Evolutionary conservation across 2,329 filamentous ascomycete genomes (phyloP).

Genomic region (Cladosporium halotolerans): DNA sequence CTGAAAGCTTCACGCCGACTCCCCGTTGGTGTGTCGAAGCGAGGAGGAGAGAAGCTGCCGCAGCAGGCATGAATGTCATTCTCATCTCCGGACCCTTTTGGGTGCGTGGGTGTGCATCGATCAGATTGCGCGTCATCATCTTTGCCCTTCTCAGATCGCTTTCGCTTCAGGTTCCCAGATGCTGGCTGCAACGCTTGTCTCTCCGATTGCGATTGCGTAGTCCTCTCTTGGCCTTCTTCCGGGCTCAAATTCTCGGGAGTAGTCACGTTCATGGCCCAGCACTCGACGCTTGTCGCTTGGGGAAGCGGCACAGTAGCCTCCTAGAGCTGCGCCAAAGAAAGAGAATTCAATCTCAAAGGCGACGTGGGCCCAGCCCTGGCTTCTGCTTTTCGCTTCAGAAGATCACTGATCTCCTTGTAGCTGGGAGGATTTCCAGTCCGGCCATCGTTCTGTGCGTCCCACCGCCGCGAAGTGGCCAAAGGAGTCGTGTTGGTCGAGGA

Average conservation of each 20-base stretch:
- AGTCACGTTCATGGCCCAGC: neutral
- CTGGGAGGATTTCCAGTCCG: neutral
- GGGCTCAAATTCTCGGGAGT: no score
- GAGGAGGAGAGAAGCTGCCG: no score
- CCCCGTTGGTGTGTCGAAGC: no score
- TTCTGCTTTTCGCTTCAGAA: conserved; percentile 8
- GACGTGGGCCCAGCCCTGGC: neutral
- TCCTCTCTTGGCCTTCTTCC: no score
- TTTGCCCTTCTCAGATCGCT: no score
- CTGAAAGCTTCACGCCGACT: neutral
- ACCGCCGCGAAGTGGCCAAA: neutral
- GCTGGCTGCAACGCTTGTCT: no score
- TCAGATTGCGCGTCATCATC: no score
- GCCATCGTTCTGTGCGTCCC: neutral
- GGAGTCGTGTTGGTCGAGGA: neutral
- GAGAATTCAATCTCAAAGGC: conserved; percentile 5
- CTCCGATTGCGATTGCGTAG: no score
- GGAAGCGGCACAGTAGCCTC: conserved; percentile 2
- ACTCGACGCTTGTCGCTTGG: neutral
- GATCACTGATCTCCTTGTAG: neutral
- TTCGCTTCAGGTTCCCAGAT: no score
- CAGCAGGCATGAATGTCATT: no score
- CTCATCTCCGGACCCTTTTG: no score
- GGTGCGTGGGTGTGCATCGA: no score
- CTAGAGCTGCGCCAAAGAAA: conserved; percentile 8